These are phyloP conservation scores for Clarireedia homoeocarpa DNA, from an alignment of 2,329 filamentous ascomycete genomes.

Conservation along the genomic window DNA sequence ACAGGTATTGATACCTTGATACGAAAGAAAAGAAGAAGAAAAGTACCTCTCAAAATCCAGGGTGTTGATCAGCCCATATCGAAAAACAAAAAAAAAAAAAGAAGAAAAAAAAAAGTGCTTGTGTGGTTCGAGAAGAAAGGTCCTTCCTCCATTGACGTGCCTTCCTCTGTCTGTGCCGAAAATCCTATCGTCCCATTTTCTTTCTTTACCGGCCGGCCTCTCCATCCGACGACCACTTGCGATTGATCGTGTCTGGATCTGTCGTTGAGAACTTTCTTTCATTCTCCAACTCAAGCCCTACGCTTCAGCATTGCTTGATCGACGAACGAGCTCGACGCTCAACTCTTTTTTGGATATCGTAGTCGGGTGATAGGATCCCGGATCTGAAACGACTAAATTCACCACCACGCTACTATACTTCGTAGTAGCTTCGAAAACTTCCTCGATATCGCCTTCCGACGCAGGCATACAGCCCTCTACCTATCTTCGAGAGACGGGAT, in stretches of 20 bases:
- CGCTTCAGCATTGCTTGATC: slow-evolving; percentile 23
- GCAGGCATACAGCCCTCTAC: slow-evolving; percentile 1
- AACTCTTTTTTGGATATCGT: slow-evolving; percentile 3
- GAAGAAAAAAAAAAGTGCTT: neutral
- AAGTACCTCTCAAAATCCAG: neutral
- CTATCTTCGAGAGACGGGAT: slow-evolving; percentile 1
- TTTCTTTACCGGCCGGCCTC: neutral
- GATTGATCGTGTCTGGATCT: neutral
- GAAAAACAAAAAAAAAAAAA: neutral
- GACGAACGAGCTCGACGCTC: slow-evolving; percentile 20
- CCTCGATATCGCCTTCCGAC: neutral
- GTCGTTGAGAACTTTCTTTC: slow-evolving; percentile 4
- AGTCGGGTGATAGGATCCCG: slow-evolving; percentile 6
- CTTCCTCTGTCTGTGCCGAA: neutral
- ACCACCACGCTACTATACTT: neutral
- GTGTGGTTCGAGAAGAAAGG: neutral
- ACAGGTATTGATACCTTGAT: neutral
- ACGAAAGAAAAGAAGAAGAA: neutral
- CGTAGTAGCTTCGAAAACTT: slow-evolving; percentile 13
- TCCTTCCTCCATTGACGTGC: neutral
- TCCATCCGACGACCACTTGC: neutral
- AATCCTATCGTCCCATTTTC: neutral
- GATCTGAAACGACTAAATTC: slow-evolving; percentile 17
- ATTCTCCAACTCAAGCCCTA: neutral
- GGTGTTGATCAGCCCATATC: neutral